Conservation (phyloP, 140 eudicot species). For the Ambrosia hybrid region DNA sequence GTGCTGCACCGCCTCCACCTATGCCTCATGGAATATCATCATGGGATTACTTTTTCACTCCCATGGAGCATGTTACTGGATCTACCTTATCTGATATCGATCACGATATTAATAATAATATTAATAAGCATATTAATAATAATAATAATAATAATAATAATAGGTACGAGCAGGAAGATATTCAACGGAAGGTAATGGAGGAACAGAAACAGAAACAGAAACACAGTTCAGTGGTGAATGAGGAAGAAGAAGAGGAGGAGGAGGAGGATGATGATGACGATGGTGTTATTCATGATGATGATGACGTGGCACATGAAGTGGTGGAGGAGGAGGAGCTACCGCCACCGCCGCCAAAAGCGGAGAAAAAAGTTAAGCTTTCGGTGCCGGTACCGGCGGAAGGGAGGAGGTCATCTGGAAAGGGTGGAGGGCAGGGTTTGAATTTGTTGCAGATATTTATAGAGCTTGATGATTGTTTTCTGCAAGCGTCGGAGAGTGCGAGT, state of each 20-base stretch:
- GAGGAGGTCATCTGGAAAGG: conserved; percentile 45
- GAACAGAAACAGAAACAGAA: conserved; percentile 44
- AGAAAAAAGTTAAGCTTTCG: conserved; percentile 44
- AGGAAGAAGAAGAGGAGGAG: conserved; percentile 16
- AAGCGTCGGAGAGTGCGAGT: conserved; percentile 82
- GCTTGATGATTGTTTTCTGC: conserved; percentile 84
- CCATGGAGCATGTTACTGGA: conserved; percentile 58
- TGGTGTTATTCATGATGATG: conserved; percentile 20
- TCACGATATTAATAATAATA: conserved; percentile 32
- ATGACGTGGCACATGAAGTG: conserved; percentile 35
- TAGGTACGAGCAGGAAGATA: conserved; percentile 37
- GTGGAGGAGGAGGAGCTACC: conserved; percentile 39
- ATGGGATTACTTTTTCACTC: conserved; percentile 63
- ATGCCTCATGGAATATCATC: conserved; percentile 23
- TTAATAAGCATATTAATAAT: too few species aligned
- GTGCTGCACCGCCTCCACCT: conserved; percentile 44
- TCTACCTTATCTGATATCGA: conserved; percentile 55
- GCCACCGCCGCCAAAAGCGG: conserved; percentile 44
- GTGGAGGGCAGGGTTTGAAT: conserved; percentile 33
- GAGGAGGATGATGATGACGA: conserved; percentile 13
- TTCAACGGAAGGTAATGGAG: conserved; percentile 35
- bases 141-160: background rate
- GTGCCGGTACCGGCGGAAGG: conserved; percentile 41
- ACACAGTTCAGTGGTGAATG: conserved; percentile 9
- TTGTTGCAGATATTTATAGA: conserved; percentile 66